Base-by-base conservation (phyloP, 768 basidiomycete species). In the Kwoniella sp. region DNA sequence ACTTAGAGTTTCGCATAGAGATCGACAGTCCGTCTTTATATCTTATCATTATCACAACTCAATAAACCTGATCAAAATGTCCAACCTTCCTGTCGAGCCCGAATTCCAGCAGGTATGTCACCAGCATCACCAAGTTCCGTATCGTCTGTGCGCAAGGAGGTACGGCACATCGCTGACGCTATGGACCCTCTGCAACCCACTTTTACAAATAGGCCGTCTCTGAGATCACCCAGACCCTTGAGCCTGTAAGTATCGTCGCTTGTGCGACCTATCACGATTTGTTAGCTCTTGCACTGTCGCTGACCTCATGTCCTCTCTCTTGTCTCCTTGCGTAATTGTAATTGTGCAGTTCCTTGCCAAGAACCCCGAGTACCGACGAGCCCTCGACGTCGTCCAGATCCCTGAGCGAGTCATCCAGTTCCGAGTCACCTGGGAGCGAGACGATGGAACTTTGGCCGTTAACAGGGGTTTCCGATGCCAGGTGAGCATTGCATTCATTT, bases 351-450 rank as follows among this genome's bases (percentile, higher is more conserved):
- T 90, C 84, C 84, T 90, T 74, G 83, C 80, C 61, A 84, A 85
- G 68, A 86, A 88, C 80, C 89, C 88, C 37, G 84, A 85, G 67
- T 89, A 89, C 84, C 82, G 86, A 77, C 86, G 85, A 76, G 87
- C 87, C 34, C 84, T 90, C 69, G 85, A 87, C 61, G 84, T 89
- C 68, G 84, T 88, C 54, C 81, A 77, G 68, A 81, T 83, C 71
- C 82, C 82, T 17, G 83, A 83, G 77, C 80, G 83, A 51, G 76
- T 83, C 75, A 78, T 83, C 73, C 81, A 88, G 77, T 89, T 90
- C 86, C 87, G 89, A 72, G 88, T 90, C 58, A 84, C 86, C 67
- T 90, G 89, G 89, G 88, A 90, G 79, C 86, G 88, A 74, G 89
- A 90, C 75, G 80, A 86, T 68, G 87, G 87, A 58, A 71, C 82